Evolutionary conservation across 768 basidiomycete genomes (phyloP), one percentile per base, ranked within the genome.

Genomic region (Termitomyces sp.): DNA sequence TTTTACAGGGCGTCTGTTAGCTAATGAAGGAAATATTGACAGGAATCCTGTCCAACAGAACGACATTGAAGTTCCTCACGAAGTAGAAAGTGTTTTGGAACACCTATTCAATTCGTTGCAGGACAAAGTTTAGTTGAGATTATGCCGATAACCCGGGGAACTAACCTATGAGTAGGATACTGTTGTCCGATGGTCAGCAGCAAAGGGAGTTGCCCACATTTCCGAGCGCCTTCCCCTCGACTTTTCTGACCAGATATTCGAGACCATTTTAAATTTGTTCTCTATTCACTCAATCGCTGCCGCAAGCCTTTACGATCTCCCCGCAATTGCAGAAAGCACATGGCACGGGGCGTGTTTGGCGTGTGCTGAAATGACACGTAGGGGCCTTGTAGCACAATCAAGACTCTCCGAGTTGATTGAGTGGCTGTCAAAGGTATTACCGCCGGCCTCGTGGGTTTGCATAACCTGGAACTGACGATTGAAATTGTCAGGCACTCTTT

Each of bases 311-410:
- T 88, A 88, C 67, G 89, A 91, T 68, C 79, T 92, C 67, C 86
- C 88, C 40, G 80, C 89, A 10, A 77, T 87, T 53, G 91, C 94
- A 32, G 95, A 98, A 73, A 81, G 83, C 62, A 91, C 91, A 56
- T 97, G 96, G 94, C 97, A 99, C 74, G 97, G 97, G 5, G 89
- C 93, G 12, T 94, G 89, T 70, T 80, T 98, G 37, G 93, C 94
- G 15, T 87, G 92, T 64, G 96, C 96, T 20, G 96, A 98, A 76
- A 84, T 97, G 78, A 91, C 93, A 43, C 84, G 97, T 50, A 79
- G 94, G 67, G 90, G 87, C 53, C 80, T 96, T 56, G 77, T 98
- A 29, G 71, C 79, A 17, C 72, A 79, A 38, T 77, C 82, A 50
- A 78, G 81, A 51, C 77, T 98, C 31, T 73, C 81, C 1, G 79